Evolutionary conservation across 75 land plant genomes (phyloP).

Genomic region (Pinus tabuliformis): DNA sequence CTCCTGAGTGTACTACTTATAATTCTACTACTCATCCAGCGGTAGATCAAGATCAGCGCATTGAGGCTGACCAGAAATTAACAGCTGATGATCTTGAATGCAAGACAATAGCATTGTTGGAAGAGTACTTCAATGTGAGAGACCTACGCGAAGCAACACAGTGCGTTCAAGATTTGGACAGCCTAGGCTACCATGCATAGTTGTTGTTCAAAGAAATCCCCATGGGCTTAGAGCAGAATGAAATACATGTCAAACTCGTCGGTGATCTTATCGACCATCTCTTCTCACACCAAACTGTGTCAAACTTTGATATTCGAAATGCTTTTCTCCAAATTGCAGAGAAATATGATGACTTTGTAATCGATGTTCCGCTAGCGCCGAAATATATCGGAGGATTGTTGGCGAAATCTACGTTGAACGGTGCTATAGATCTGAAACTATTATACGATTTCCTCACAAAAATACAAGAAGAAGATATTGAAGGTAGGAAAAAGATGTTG

Average conservation of each 20-base stretch:
- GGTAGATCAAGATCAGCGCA: not conserved
- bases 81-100: slow-evolving; percentile 18
- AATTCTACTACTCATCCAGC: too few relatives aligned
- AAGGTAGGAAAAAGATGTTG: too few relatives aligned
- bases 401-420: slow-evolving; percentile 32
- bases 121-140: slow-evolving; percentile 68
- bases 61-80: not conserved
- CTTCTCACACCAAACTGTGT: slow-evolving; percentile 30
- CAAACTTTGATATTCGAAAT: slow-evolving; percentile 37
- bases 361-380: slow-evolving; percentile 79
- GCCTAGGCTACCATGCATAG: slow-evolving; percentile 63
- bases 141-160: slow-evolving; percentile 66
- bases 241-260: slow-evolving; percentile 37
- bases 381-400: slow-evolving; percentile 57
- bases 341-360: slow-evolving; percentile 61
- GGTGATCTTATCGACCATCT: slow-evolving; percentile 52
- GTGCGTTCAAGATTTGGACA: slow-evolving; percentile 75
- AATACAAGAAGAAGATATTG: too few relatives aligned
- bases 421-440: too few relatives aligned
- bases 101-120: slow-evolving; percentile 67
- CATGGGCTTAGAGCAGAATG: slow-evolving; percentile 60
- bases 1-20: slow-evolving; percentile 5
- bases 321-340: slow-evolving; percentile 60
- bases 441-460: too few relatives aligned
- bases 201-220: slow-evolving; percentile 64